Percentiles rank a stretch among this genome's conserved stretches.
These are phyloP conservation scores for Suhomyces ambrosiae DNA, from an alignment of 1,139 yeast genomes.

Conservation along the genomic window DNA sequence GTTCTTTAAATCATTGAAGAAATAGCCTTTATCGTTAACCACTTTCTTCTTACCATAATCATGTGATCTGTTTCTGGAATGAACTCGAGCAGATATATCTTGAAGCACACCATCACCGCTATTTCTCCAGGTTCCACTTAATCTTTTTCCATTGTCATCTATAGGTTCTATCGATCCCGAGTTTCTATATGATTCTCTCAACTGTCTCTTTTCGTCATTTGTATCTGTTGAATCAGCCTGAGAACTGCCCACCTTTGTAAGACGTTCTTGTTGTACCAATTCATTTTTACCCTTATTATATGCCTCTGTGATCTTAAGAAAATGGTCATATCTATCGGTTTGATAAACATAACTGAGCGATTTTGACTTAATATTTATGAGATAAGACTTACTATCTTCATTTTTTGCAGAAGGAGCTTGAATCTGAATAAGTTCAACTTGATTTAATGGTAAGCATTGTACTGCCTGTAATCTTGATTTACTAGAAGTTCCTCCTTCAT, in stretches of 20 bases:
- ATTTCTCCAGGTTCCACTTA: slow-evolving; percentile 34
- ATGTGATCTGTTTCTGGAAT: slow-evolving; percentile 54
- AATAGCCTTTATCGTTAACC: slow-evolving; percentile 28
- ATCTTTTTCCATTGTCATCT: slow-evolving; percentile 34
- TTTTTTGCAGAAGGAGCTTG: slow-evolving; percentile 23
- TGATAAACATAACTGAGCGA: slow-evolving; percentile 62
- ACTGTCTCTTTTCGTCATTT: slow-evolving; percentile 43
- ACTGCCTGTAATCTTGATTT: slow-evolving; percentile 61
- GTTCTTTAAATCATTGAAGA: slow-evolving; percentile 48
- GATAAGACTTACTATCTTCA: slow-evolving; percentile 34
- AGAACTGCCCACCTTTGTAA: slow-evolving; percentile 35
- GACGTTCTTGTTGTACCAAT: slow-evolving; percentile 49
- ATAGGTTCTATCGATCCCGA: slow-evolving; percentile 31
- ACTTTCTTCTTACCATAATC: slow-evolving; percentile 34
- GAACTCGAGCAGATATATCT: slow-evolving; percentile 58
- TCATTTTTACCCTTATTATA: slow-evolving; percentile 69
- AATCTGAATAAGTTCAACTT: slow-evolving; percentile 54
- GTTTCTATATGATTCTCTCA: slow-evolving; percentile 43
- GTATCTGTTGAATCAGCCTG: slow-evolving; percentile 11
- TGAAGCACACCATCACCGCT: slow-evolving; percentile 49
- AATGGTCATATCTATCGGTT: slow-evolving; percentile 64
- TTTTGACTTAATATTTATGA: slow-evolving; percentile 50
- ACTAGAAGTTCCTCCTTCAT: slow-evolving; percentile 20
- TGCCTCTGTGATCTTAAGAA: slow-evolving; percentile 56
- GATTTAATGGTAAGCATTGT: slow-evolving; percentile 77